Conservation (phyloP, 441 rosid species). For the Kokia cookei region DNA sequence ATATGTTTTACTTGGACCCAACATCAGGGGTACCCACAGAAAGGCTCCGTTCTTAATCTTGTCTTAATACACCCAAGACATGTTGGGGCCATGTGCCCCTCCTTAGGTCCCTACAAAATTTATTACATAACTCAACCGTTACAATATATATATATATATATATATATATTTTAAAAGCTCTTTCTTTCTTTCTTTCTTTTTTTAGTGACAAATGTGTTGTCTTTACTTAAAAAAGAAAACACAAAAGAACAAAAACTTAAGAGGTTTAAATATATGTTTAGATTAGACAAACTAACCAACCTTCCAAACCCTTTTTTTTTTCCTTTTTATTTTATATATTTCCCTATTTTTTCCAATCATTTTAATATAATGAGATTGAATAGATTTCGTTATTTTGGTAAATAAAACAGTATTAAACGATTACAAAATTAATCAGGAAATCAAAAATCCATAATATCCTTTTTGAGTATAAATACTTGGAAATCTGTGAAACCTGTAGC, state of each 20-base stretch:
- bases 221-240: not conserved
- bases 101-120: constrained; percentile 29
- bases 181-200: not conserved
- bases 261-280: not conserved
- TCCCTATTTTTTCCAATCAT: not conserved
- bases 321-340: not conserved
- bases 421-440: too few relatives aligned
- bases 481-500: too few relatives aligned
- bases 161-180: too few relatives aligned
- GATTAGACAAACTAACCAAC: constrained; percentile 3
- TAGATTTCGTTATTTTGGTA: too few relatives aligned
- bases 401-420: too few relatives aligned
- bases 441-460: too few relatives aligned
- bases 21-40: constrained; percentile 38
- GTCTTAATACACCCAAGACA: constrained; percentile 76
- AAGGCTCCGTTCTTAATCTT: constrained; percentile 41
- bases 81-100: constrained; percentile 54
- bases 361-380: not conserved
- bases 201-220: not conserved
- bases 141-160: too few relatives aligned
- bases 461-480: too few relatives aligned
- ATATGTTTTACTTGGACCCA: constrained; percentile 53
- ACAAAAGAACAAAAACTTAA: not conserved
- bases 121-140: constrained; percentile 8
- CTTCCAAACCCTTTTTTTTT: not conserved